Evolutionary conservation across 352 stramenopile genomes (phyloP).

Genomic region (Pythium phragmiticola): DNA sequence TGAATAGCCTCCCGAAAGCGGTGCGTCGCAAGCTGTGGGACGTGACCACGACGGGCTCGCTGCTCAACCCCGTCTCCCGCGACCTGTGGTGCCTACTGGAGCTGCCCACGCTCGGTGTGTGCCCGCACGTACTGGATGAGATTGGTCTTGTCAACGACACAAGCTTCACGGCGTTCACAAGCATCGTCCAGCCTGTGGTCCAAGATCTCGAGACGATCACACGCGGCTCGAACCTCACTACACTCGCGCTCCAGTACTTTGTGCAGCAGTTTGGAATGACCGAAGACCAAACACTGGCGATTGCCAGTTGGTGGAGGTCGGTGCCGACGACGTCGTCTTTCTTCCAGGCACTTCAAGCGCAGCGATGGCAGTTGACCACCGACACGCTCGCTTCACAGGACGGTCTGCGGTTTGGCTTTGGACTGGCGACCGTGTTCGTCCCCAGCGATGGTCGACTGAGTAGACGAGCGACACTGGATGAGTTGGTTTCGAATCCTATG

Average conservation of each 20-base stretch:
- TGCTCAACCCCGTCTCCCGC: slow-evolving; percentile 43
- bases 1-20: slow-evolving; percentile 17
- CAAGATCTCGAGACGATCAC: slow-evolving; percentile 28
- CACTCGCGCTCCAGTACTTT: slow-evolving; percentile 41
- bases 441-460: slow-evolving; percentile 21
- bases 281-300: slow-evolving; percentile 26
- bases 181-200: slow-evolving; percentile 32
- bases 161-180: slow-evolving; percentile 31
- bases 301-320: slow-evolving; percentile 45
- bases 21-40: slow-evolving; percentile 49
- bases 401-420: slow-evolving; percentile 45
- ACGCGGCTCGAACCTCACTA: slow-evolving; percentile 36
- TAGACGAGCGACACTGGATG: slow-evolving; percentile 24
- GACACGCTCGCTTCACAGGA: slow-evolving; percentile 24
- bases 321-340: slow-evolving; percentile 40
- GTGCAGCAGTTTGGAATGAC: slow-evolving; percentile 33
- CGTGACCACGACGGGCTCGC: slow-evolving; percentile 31
- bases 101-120: slow-evolving; percentile 15
- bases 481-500: slow-evolving; percentile 43
- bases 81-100: slow-evolving; percentile 51
- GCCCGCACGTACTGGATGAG: slow-evolving; percentile 42
- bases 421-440: slow-evolving; percentile 41
- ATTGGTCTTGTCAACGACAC: slow-evolving; percentile 31
- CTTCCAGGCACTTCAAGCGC: slow-evolving; percentile 45
- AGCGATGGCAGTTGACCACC: slow-evolving; percentile 32